Evolutionary conservation across 441 rosid genomes (phyloP).

Genomic region (Aleurites moluccanus): DNA sequence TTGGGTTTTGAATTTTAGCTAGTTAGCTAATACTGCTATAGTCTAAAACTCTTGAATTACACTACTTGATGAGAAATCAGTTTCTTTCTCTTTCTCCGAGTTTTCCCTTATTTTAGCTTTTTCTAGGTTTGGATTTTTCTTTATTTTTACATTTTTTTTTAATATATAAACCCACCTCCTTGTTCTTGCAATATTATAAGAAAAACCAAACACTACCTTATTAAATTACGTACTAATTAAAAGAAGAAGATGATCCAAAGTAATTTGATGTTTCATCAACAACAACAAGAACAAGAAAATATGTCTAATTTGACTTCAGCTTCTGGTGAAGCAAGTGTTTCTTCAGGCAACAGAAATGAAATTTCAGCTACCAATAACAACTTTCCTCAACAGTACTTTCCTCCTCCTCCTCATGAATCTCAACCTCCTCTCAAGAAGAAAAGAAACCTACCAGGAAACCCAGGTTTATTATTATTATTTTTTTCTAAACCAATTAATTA

Average conservation of each 20-base stretch:
- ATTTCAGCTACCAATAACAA: slow-evolving; percentile 28
- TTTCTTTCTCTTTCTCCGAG: slow-evolving; percentile 25
- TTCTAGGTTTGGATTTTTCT: slow-evolving; percentile 16
- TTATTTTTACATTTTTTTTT: slow-evolving; percentile 9
- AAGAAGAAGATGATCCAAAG: slow-evolving; percentile 50
- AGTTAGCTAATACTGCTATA: neutral
- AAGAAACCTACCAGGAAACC: slow-evolving; percentile 81
- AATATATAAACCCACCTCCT: neutral
- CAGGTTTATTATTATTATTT: slow-evolving; percentile 58
- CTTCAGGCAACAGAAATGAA: slow-evolving; percentile 65
- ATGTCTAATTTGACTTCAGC: slow-evolving; percentile 93
- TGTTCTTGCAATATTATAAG: neutral
- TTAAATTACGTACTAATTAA: neutral
- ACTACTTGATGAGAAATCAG: slow-evolving; percentile 13
- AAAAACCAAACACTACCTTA: neutral
- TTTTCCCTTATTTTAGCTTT: slow-evolving; percentile 29
- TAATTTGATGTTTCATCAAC: slow-evolving; percentile 47
- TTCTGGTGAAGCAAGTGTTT: slow-evolving; percentile 78
- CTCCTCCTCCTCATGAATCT: slow-evolving; percentile 43
- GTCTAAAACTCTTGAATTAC: neutral
- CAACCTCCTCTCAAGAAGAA: slow-evolving; percentile 59
- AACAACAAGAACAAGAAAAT: slow-evolving; percentile 55
- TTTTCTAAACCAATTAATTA: neutral
- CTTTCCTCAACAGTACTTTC: slow-evolving; percentile 42
- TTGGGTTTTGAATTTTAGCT: neutral